Percentiles rank a stretch among this genome's conserved stretches.
These are phyloP conservation scores for Phytophthora kernoviae DNA, from an alignment of 352 stramenopile species.

Conservation along the genomic window DNA sequence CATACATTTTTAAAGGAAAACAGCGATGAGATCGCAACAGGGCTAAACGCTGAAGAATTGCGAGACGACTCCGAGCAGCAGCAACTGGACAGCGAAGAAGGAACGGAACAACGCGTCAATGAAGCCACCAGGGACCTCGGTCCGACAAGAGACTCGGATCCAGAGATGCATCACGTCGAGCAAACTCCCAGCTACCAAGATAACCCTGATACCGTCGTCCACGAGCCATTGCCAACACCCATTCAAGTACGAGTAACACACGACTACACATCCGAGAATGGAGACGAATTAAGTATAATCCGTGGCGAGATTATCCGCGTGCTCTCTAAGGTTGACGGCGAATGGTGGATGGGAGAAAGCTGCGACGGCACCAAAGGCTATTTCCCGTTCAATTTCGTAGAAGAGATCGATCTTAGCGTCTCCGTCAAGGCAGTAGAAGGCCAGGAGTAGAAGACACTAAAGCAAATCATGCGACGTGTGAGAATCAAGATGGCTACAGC, in stretches of 20 bases:
- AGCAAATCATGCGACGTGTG: not conserved
- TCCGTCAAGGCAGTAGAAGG: constrained; percentile 4
- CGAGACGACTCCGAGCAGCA: not conserved
- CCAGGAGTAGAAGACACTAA: constrained; percentile 5
- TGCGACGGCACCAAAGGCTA: constrained; percentile 67
- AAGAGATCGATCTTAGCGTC: constrained; percentile 16
- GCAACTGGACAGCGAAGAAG: not conserved
- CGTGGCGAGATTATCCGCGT: constrained; percentile 61
- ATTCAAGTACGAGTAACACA: constrained; percentile 12
- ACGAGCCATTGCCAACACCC: constrained; percentile 1
- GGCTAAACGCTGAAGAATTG: not conserved
- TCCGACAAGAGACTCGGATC: not conserved
- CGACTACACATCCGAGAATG: constrained; percentile 23
- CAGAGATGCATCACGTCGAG: not conserved
- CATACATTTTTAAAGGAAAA: constrained; percentile 14
- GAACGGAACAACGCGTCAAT: not conserved
- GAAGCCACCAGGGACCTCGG: not conserved
- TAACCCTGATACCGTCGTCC: not conserved
- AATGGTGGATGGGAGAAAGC: constrained; percentile 70
- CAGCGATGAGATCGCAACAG: not conserved
- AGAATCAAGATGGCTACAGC: not conserved
- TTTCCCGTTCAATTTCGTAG: constrained; percentile 61
- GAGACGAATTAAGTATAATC: constrained; percentile 57
- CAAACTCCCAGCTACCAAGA: constrained; percentile 3
- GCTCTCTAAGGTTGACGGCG: constrained; percentile 45